A percentile compares a stretch with the other conserved stretches of the same genome.
These are phyloP conservation scores for Vigna angularis DNA, from an alignment of 306 rosid genomes.

Conservation along the genomic window DNA sequence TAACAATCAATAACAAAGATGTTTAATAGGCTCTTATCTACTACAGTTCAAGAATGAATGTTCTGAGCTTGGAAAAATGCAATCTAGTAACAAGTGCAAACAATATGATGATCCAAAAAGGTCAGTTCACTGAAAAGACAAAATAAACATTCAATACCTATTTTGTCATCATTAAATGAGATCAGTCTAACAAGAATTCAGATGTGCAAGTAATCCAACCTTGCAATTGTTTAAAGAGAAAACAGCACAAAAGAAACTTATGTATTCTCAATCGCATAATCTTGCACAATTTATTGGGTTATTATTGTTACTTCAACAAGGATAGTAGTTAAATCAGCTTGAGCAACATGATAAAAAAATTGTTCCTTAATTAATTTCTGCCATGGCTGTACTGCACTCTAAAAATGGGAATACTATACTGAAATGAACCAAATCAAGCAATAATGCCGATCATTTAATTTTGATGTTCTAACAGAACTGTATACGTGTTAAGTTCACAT, in stretches of 20 bases:
- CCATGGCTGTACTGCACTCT: conserved; percentile 14
- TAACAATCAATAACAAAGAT: conserved; percentile 7
- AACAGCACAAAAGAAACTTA: neutral
- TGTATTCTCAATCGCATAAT: neutral
- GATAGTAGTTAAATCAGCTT: conserved; percentile 14
- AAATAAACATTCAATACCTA: neutral
- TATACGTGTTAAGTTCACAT: neutral
- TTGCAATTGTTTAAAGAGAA: neutral
- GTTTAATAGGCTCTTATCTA: neutral
- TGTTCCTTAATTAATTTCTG: conserved; percentile 14
- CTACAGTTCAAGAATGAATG: conserved; percentile 3
- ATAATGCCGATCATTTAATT: conserved; percentile 7
- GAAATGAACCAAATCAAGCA: conserved; percentile 30
- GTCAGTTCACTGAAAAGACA: conserved; percentile 1
- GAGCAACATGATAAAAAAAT: neutral
- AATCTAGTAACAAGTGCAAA: conserved; percentile 17
- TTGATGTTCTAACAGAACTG: conserved; percentile 6
- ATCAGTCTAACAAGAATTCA: neutral
- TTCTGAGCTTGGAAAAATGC: neutral
- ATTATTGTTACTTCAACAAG: neutral
- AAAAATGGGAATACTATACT: neutral
- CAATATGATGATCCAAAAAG: conserved; percentile 6
- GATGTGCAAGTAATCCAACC: neutral
- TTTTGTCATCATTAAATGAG: conserved; percentile 1
- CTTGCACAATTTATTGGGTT: neutral